Percentiles rank a stretch among this genome's conserved stretches.
phyloP scores from a whole-genome alignment of 768 basidiomycete species.

The Rhizopogon sp. region DNA sequence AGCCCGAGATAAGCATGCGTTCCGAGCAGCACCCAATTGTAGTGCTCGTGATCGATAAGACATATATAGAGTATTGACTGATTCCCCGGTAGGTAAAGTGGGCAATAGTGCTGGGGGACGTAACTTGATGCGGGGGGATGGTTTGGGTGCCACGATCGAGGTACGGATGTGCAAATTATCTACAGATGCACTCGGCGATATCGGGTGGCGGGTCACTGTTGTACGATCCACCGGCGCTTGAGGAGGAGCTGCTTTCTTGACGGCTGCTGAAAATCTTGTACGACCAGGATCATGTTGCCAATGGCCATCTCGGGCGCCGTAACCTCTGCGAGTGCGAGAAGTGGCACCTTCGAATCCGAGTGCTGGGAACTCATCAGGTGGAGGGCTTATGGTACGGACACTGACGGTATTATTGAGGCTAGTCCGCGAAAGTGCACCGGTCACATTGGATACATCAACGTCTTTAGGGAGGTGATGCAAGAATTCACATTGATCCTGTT shows the following conservation, averaged over 20 bases:
- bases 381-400: slow-evolving; percentile 25
- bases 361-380: slow-evolving; percentile 66
- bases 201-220: slow-evolving; percentile 47
- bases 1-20: slow-evolving; percentile 90
- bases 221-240: slow-evolving; percentile 31
- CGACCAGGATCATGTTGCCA: slow-evolving; percentile 73
- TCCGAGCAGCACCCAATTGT: slow-evolving; percentile 89
- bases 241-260: slow-evolving; percentile 57
- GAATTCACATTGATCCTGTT: slow-evolving; percentile 96
- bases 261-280: slow-evolving; percentile 86
- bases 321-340: slow-evolving; percentile 39
- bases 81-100: slow-evolving; percentile 81
- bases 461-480: slow-evolving; percentile 87
- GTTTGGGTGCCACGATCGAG: slow-evolving; percentile 70
- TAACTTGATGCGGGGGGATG: slow-evolving; percentile 82
- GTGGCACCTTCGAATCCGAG: slow-evolving; percentile 44
- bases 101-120: slow-evolving; percentile 82
- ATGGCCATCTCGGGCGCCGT: slow-evolving; percentile 30
- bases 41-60: slow-evolving; percentile 82
- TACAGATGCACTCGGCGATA: slow-evolving; percentile 44
- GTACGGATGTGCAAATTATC: slow-evolving; percentile 62
- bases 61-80: slow-evolving; percentile 81
- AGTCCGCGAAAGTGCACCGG: slow-evolving; percentile 61
- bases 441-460: slow-evolving; percentile 70
- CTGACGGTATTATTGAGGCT: slow-evolving; percentile 45